A percentile compares a stretch with the other conserved stretches of the same genome.
Evolutionary conservation across 306 rosid genomes (phyloP).

Genomic region (Arachis stenosperma): DNA sequence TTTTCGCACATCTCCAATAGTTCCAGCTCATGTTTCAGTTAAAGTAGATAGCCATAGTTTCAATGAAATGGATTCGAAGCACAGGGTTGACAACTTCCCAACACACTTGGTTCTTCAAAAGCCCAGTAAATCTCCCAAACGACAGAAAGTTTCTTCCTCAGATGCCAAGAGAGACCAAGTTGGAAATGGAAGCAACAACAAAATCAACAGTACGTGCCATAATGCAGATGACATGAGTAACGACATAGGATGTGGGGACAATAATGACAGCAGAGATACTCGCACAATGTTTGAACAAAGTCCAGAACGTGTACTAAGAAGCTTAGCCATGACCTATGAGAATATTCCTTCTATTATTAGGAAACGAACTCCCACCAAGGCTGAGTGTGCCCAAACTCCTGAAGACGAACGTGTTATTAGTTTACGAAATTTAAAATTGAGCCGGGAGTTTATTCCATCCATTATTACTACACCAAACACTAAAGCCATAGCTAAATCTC

Average conservation of each 20-base stretch:
- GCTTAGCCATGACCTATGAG: conserved; percentile 55
- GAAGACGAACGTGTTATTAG: conserved; percentile 26
- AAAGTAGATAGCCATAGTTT: conserved; percentile 34
- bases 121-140: conserved; percentile 34
- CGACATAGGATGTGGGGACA: not conserved
- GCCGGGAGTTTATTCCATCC: conserved; percentile 31
- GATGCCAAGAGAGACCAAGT: conserved; percentile 13
- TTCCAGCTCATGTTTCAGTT: conserved; percentile 10
- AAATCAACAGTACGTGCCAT: conserved; percentile 3
- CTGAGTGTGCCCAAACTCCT: conserved; percentile 29
- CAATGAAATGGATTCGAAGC: conserved; percentile 37
- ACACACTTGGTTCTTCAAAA: conserved; percentile 43
- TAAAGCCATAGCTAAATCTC: conserved; percentile 31
- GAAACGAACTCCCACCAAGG: conserved; percentile 47
- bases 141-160: conserved; percentile 35
- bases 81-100: conserved; percentile 29
- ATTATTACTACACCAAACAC: conserved; percentile 10
- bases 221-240: not conserved
- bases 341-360: conserved; percentile 65
- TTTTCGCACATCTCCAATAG: conserved; percentile 24
- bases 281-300: conserved; percentile 32
- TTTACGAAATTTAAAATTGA: conserved; percentile 14
- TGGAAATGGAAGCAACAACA: conserved; percentile 24
- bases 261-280: conserved; percentile 15
- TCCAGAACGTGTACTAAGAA: conserved; percentile 53